Evolutionary conservation across 1,139 yeast genomes (phyloP).

Genomic region (Debaryomycetaceae sp.): DNA sequence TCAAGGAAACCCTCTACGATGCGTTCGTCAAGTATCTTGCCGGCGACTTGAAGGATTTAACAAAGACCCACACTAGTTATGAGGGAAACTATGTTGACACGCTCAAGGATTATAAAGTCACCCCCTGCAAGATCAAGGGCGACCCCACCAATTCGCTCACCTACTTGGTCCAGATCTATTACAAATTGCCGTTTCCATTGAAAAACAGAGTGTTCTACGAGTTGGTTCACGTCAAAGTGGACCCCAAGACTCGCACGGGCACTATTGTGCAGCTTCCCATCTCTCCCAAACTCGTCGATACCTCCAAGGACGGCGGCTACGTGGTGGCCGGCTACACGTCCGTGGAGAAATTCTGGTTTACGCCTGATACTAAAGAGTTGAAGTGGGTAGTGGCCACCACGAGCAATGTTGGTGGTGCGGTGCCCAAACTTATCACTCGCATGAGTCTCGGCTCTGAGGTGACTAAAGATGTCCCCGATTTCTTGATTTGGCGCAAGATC

Average conservation of each 20-base stretch:
- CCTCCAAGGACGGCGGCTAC: constrained; percentile 6
- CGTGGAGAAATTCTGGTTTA: constrained; percentile 40
- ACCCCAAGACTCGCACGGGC: constrained; percentile 20
- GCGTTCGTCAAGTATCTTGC: constrained; percentile 8
- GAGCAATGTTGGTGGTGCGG: constrained; percentile 55
- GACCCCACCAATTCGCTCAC: constrained; percentile 5
- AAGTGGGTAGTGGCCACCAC: constrained; percentile 58
- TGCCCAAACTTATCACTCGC: constrained; percentile 56
- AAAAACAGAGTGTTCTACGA: constrained; percentile 46
- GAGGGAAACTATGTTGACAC: constrained; percentile 26
- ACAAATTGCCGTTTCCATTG: constrained; percentile 41
- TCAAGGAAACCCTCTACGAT: constrained; percentile 8
- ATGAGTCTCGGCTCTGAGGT: constrained; percentile 45
- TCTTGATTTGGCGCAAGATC: constrained; percentile 32
- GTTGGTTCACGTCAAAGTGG: constrained; percentile 36
- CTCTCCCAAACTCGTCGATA: constrained; percentile 11
- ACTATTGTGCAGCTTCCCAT: constrained; percentile 45
- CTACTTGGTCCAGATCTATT: constrained; percentile 23
- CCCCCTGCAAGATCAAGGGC: constrained; percentile 6
- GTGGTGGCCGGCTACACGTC: constrained; percentile 45
- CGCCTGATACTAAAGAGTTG: constrained; percentile 25
- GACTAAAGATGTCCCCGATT: constrained; percentile 58
- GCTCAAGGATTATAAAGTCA: constrained; percentile 13
- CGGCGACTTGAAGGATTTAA: constrained; percentile 10
- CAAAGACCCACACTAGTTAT: constrained; percentile 22